phyloP scores from a whole-genome alignment of 1,284 basidiomycete genomes.

The Ustilago cynodontis region DNA sequence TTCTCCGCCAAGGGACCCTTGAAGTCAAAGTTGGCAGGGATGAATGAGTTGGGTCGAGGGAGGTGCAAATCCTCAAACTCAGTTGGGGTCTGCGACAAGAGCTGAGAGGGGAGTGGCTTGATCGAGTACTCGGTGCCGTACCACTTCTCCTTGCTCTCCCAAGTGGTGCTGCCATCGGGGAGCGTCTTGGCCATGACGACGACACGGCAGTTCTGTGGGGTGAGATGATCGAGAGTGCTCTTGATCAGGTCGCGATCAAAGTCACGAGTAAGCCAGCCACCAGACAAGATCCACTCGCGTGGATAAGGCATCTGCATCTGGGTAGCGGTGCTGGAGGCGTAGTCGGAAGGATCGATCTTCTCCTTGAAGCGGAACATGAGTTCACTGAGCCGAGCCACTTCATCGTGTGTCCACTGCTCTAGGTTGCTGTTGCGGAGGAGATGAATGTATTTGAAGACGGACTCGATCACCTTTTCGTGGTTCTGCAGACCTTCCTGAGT shows the following conservation, averaged over 20 bases:
- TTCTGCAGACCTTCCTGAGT: slow-evolving; percentile 90
- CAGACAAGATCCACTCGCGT: slow-evolving; percentile 82
- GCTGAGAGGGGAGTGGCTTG: slow-evolving; percentile 49
- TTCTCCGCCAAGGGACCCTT: slow-evolving; percentile 41
- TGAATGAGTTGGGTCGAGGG: slow-evolving; percentile 67
- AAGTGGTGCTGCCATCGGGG: slow-evolving; percentile 58
- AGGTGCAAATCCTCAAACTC: slow-evolving; percentile 62
- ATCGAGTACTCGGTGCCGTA: slow-evolving; percentile 69
- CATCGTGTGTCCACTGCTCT: slow-evolving; percentile 81
- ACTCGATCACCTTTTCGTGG: slow-evolving; percentile 80
- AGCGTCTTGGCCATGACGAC: slow-evolving; percentile 79
- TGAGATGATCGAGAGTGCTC: slow-evolving; percentile 77
- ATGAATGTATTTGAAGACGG: slow-evolving; percentile 87
- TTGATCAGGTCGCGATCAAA: slow-evolving; percentile 81
- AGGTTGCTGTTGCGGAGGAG: slow-evolving; percentile 81
- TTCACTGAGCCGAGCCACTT: slow-evolving; percentile 80
- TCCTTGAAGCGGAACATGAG: slow-evolving; percentile 91
- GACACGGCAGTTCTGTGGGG: slow-evolving; percentile 78
- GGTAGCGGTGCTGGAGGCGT: slow-evolving; percentile 82
- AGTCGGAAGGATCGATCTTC: slow-evolving; percentile 82
- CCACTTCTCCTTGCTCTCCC: slow-evolving; percentile 66
- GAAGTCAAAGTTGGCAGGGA: slow-evolving; percentile 63
- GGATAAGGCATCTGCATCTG: slow-evolving; percentile 84
- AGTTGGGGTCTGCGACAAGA: slow-evolving; percentile 34
- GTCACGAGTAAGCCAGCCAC: slow-evolving; percentile 80